Evolutionary conservation across 805 yeast genomes (phyloP), one percentile per base, ranked within the genome.

Genomic region (Schwanniomyces occidentalis): DNA sequence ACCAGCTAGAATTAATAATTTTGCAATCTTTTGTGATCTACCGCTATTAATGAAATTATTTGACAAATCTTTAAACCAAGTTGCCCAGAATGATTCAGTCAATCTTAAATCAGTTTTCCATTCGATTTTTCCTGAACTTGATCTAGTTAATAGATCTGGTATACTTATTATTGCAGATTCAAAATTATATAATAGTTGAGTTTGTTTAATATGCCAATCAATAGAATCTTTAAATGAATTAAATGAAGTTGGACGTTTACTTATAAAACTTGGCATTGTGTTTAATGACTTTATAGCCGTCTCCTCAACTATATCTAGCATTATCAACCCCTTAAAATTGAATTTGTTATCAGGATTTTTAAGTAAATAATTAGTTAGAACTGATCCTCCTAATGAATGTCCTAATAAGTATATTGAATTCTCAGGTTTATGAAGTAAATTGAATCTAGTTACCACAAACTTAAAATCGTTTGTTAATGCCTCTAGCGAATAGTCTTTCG

Each of bases 271-370:
- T 6, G 78, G 73, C 86, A 93, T 90, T 4, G 78, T 67, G 3
- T 53, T 50, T 5, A 93, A 63, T 0, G 96, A 80, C 24, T 73
- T 71, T 2, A 84, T 69, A 0, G 98, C 97, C 0, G 93, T 82
- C 40, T 90, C 98, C 54, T 93, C 99, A 1, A 93, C 96, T 2
- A 93, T 93, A 58, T 93, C 99, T 12, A 93, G 61, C 69, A 90
- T 79, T 0, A 77, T 74, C 3, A 93, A 59, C 0, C 98, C 99
- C 22, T 74, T 69, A 2, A 85, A 53, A 4, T 47, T 49, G 52
- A 13, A 55, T 27, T 21, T 35, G 13, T 6, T 20, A 15, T 61
- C 44, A 2, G 48, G 44, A 6, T 42, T 22, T 3, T 49, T 42
- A 8, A 53, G 32, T 4, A 78, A 55, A 1, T 76, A 73, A 26